Evolutionary conservation across 768 basidiomycete genomes (phyloP).

Genomic region (button mushroom (Agaricus bisporus)): DNA sequence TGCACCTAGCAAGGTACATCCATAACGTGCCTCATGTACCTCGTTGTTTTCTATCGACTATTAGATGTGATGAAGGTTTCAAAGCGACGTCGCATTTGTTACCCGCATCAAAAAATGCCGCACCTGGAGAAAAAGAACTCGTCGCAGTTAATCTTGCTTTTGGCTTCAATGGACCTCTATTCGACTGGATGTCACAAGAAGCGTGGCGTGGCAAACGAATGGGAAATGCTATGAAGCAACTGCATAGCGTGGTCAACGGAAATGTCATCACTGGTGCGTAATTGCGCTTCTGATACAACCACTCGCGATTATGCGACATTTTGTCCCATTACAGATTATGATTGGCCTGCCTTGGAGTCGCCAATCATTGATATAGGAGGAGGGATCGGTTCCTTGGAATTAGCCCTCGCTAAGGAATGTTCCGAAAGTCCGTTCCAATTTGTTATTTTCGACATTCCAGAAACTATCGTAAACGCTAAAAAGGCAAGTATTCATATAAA

Average conservation of each 20-base stretch:
- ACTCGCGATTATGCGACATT: neutral
- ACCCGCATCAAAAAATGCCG: neutral
- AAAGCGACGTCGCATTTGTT: constrained; percentile 5
- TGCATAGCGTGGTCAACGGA: constrained; percentile 3
- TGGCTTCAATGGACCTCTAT: constrained; percentile 1
- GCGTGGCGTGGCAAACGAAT: constrained; percentile 3
- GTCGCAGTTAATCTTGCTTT: neutral
- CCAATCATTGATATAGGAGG: constrained; percentile 3
- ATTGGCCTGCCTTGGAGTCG: neutral
- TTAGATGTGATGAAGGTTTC: constrained; percentile 5
- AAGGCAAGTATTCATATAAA: neutral
- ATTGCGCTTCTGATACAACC: neutral
- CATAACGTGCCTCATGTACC: too few species aligned
- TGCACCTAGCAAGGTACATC: too few species aligned
- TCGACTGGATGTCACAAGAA: constrained; percentile 7
- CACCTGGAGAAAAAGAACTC: neutral
- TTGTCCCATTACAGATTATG: neutral
- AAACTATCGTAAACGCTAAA: neutral
- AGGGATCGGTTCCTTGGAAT: constrained; percentile 2
- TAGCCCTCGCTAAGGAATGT: neutral
- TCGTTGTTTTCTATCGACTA: neutral
- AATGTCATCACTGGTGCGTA: neutral
- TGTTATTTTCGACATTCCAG: neutral
- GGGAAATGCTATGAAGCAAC: constrained; percentile 6
- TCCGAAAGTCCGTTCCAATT: neutral